phyloP scores from a whole-genome alignment of 805 yeast genomes.

The Ogataea neopini region DNA sequence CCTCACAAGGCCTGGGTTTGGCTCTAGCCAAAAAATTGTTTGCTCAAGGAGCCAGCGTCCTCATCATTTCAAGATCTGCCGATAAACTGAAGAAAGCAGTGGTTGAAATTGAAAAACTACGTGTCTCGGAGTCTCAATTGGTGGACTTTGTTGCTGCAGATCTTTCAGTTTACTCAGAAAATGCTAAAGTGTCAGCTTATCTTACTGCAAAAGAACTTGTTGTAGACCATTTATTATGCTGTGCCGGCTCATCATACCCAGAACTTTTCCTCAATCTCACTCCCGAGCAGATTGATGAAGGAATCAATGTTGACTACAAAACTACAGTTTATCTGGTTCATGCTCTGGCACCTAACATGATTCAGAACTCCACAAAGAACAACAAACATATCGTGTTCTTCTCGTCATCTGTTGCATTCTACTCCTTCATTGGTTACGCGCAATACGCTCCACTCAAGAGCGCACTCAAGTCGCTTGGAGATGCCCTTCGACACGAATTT shows the following conservation, averaged over 20 bases:
- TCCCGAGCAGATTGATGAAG: conserved; percentile 55
- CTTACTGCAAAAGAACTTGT: conserved; percentile 26
- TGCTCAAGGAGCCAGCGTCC: conserved; percentile 58
- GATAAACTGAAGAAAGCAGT: conserved; percentile 55
- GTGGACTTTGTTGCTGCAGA: conserved; percentile 61
- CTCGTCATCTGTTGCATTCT: conserved; percentile 80
- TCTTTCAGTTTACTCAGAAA: conserved; percentile 56
- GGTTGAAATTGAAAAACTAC: conserved; percentile 38
- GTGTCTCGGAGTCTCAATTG: conserved; percentile 33
- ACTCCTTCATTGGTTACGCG: conserved; percentile 87
- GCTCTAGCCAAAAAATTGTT: conserved; percentile 60
- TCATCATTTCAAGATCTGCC: conserved; percentile 77
- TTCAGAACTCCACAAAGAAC: conserved; percentile 8
- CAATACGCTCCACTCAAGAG: conserved; percentile 91
- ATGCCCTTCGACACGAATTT: conserved; percentile 80
- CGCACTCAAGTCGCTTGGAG: conserved; percentile 74
- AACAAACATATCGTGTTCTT: conserved; percentile 57
- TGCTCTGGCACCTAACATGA: conserved; percentile 49
- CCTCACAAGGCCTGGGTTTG: conserved; percentile 90
- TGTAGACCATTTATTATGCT: conserved; percentile 78
- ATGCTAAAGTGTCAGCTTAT: conserved; percentile 40
- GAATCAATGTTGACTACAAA: conserved; percentile 68
- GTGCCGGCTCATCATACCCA: conserved; percentile 87
- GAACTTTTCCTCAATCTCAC: conserved; percentile 72
- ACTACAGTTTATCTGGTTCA: conserved; percentile 76